A percentile compares a stretch with the other conserved stretches of the same genome.
Evolutionary conservation across 2,329 filamentous ascomycete genomes (phyloP).

Genomic region (Aspergillus candidus): DNA sequence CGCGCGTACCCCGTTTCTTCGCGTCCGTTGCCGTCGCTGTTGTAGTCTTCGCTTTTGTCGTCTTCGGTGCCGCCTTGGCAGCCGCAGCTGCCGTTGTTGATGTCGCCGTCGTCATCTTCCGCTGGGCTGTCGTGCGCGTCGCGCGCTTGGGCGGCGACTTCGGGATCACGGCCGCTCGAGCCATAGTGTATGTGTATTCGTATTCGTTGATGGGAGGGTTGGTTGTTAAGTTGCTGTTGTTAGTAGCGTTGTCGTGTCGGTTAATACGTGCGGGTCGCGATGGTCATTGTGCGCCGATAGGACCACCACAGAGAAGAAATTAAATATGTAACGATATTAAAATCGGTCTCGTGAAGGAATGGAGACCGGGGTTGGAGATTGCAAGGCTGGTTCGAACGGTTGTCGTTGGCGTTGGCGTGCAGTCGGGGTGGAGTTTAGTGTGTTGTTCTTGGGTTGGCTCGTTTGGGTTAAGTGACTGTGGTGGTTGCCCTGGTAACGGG

Average conservation of each 20-base stretch:
- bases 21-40: constrained; percentile 7
- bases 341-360: background rate
- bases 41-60: too few relatives aligned
- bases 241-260: constrained; percentile 3
- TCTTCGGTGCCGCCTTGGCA: too few relatives aligned
- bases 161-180: too few relatives aligned
- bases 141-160: too few relatives aligned
- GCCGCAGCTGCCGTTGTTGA: too few relatives aligned
- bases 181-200: constrained; percentile 1
- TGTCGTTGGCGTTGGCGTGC: constrained; percentile 4
- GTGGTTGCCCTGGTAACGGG: constrained; percentile 7
- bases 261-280: background rate
- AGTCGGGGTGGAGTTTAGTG: background rate
- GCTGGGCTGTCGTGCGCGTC: too few relatives aligned
- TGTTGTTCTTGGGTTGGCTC: constrained; percentile 3
- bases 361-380: background rate
- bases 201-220: constrained; percentile 8
- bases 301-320: background rate
- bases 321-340: background rate
- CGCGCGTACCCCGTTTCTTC: constrained; percentile 8
- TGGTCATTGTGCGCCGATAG: constrained; percentile 7
- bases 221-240: constrained; percentile 8
- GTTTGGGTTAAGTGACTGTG: constrained; percentile 6
- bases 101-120: too few relatives aligned
- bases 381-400: background rate